These are phyloP conservation scores for Monarda citriodora DNA, from an alignment of 305 asterid genomes.

Conservation along the genomic window DNA sequence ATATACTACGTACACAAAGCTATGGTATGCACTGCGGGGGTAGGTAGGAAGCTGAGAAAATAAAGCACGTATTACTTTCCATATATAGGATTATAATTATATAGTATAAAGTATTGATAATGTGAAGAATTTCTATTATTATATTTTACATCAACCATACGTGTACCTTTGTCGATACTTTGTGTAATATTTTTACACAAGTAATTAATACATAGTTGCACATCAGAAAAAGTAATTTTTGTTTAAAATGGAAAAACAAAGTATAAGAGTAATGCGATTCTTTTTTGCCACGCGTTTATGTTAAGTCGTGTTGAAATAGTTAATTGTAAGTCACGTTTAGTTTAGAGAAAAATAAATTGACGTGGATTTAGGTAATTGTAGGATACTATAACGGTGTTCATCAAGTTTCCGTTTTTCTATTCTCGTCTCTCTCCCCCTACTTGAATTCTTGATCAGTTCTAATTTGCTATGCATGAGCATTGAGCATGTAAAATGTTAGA, in stretches of 20 bases:
- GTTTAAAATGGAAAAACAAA: neutral
- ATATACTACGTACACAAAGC: neutral
- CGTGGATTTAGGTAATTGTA: neutral
- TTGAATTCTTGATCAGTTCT: no score
- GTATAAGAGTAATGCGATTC: neutral
- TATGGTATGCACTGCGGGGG: neutral
- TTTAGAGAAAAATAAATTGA: neutral
- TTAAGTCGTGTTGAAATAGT: conserved; percentile 1
- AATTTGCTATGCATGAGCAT: no score
- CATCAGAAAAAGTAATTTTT: neutral
- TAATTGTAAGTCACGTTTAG: neutral
- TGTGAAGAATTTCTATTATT: neutral
- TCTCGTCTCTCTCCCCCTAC: no score
- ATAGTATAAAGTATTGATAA: neutral
- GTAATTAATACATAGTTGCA: neutral
- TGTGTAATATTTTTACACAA: conserved; percentile 6
- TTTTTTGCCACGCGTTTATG: neutral
- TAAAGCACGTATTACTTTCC: conserved; percentile 3
- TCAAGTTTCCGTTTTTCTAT: no score
- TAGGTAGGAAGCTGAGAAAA: neutral
- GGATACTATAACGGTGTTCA: no score
- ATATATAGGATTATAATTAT: neutral
- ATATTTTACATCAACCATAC: conserved; percentile 3
- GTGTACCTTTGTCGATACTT: conserved; percentile 1
- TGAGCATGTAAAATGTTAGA: no score